phyloP scores from a whole-genome alignment of 2,329 filamentous ascomycete genomes.

The Colletotrichum horii region DNA sequence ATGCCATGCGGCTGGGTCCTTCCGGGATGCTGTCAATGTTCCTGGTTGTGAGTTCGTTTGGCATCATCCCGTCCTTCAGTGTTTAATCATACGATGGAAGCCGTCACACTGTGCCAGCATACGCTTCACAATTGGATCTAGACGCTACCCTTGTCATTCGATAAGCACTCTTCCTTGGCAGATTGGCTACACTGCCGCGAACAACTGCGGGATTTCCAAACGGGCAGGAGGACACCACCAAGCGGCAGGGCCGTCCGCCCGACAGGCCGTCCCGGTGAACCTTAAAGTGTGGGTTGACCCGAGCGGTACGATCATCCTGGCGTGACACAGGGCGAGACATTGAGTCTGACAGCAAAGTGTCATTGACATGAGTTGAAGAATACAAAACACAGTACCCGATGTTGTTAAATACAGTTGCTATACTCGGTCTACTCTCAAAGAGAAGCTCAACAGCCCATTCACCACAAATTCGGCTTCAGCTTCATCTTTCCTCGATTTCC shows the following conservation, averaged over 20 bases:
- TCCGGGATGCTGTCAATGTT: not conserved
- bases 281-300: not conserved
- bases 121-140: not conserved
- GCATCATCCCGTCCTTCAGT: not conserved
- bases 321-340: not conserved
- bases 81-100: not conserved
- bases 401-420: not conserved
- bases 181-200: not conserved
- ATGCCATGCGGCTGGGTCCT: not conserved
- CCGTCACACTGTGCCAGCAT: not conserved
- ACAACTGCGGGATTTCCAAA: not conserved
- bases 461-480: not conserved
- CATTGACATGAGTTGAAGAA: not conserved
- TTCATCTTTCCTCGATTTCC: not conserved
- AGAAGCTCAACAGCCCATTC: not conserved
- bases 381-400: not conserved
- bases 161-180: not conserved
- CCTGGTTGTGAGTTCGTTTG: not conserved
- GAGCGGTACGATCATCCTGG: not conserved
- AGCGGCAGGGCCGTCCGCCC: not conserved
- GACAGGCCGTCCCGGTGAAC: slow-evolving; percentile 2
- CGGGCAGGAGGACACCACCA: not conserved
- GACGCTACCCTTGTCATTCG: not conserved
- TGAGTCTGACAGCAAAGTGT: not conserved
- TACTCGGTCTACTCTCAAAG: not conserved